phyloP scores from a whole-genome alignment of 129 eudicot genomes.

The carrot (Daucus carota) region DH1_v3.0 NC_030384.2:50614501-50615000 shows the following conservation, averaged over 20 bases:
- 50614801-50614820: not conserved
- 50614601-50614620: too few species aligned
- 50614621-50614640: too few species aligned
- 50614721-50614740: constrained; percentile 3
- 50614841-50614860: not conserved
- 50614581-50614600: too few species aligned
- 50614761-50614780: not conserved
- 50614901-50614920: constrained; percentile 1
- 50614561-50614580: too few species aligned
- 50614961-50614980: not conserved
- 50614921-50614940: not conserved
- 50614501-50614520: too few species aligned
- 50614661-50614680: too few species aligned
- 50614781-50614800: constrained; percentile 6
- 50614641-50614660: too few species aligned
- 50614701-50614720: not conserved
- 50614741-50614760: not conserved
- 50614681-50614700: not conserved
- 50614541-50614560: too few species aligned
- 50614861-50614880: not conserved
- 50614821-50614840: not conserved
- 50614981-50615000: not conserved
- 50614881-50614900: constrained; percentile 3
- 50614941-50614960: not conserved
- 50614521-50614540: too few species aligned